Base-by-base conservation (phyloP, 768 basidiomycete genomes). In the Amanita exitialis region DNA sequence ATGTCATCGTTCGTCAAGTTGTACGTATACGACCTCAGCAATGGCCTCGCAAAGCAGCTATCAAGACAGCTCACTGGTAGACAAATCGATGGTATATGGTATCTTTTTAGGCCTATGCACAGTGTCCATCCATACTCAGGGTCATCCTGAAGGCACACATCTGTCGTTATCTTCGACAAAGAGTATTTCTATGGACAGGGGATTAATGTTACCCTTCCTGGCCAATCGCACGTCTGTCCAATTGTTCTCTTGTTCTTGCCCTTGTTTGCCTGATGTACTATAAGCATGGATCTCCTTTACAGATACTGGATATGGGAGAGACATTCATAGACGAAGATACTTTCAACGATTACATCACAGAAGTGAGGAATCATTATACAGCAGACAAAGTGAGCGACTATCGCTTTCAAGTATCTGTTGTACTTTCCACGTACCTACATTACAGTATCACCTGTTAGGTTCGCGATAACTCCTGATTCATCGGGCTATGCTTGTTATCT, bases 61-160 rank as follows among this genome's bases (percentile, higher is more conserved):
- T 94, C 91, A 5, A 68, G 74, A 43, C 86, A 86, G 64, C 73
- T 96, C 36, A 87, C 86, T 0, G 94, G 94, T 4, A 78, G 80
- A 47, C 90, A 93, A 65, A 90, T 96, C 48, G 90, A 96, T 55
- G 94, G 94, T 0, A 82, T 98, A 47, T 98, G 94, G 93, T 90
- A 32, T 25, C 5, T 10, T 41, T 25, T 9, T n/a, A 18, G 4
- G 10, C 3, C 42, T 3, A 16, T 34, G 32, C 16, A 12, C 9
- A 20, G 0, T 10, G 18, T 43, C 12, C 10, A 4, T 21, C 16
- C 16, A 46, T 4, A 45, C 28, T 39, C 32, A 37, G n/a, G 10
- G 23, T 47, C 16, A 34, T 27, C 15, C 21, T 34, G 44, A 56
- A 89, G 91, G 92, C 94, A 98, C 66, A 95, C 94, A 0, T 91